Conservation (phyloP, 768 basidiomycete species). For the Asterophora lycoperdoides region DNA sequence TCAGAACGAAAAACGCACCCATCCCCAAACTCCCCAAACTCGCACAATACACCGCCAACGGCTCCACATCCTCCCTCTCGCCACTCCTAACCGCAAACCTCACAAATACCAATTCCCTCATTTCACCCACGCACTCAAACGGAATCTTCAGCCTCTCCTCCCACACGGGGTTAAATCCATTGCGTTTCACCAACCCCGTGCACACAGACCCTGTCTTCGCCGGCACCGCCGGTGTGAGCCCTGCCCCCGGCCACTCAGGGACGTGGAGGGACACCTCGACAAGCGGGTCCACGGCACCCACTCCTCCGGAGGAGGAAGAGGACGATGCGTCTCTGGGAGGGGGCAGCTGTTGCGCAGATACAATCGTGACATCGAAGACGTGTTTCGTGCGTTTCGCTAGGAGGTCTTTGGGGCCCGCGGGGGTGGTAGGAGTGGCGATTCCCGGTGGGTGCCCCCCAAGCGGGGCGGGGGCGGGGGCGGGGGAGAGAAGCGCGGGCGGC, state of each 20-base stretch:
- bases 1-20: slow-evolving; percentile 53
- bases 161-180: slow-evolving; percentile 94
- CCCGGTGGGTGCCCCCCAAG: not conserved
- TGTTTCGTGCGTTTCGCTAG: slow-evolving; percentile 56
- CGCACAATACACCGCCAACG: slow-evolving; percentile 73
- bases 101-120: slow-evolving; percentile 85
- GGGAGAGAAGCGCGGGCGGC: slow-evolving; percentile 66
- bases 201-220: slow-evolving; percentile 47
- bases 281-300: slow-evolving; percentile 55
- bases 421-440: too few relatives aligned
- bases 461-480: slow-evolving; percentile 10
- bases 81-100: slow-evolving; percentile 73
- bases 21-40: slow-evolving; percentile 70
- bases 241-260: slow-evolving; percentile 60
- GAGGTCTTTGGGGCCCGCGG: slow-evolving; percentile 46
- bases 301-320: too few relatives aligned
- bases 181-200: slow-evolving; percentile 75
- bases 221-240: slow-evolving; percentile 23
- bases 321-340: slow-evolving; percentile 55
- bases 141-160: slow-evolving; percentile 65
- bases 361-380: slow-evolving; percentile 54
- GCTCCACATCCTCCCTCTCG: slow-evolving; percentile 53
- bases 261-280: slow-evolving; percentile 67
- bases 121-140: slow-evolving; percentile 72
- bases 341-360: slow-evolving; percentile 71